A percentile compares a stretch with the other conserved stretches of the same genome.
Evolutionary conservation across 768 basidiomycete genomes (phyloP).

Genomic region (Boletus tomentosulus): DNA sequence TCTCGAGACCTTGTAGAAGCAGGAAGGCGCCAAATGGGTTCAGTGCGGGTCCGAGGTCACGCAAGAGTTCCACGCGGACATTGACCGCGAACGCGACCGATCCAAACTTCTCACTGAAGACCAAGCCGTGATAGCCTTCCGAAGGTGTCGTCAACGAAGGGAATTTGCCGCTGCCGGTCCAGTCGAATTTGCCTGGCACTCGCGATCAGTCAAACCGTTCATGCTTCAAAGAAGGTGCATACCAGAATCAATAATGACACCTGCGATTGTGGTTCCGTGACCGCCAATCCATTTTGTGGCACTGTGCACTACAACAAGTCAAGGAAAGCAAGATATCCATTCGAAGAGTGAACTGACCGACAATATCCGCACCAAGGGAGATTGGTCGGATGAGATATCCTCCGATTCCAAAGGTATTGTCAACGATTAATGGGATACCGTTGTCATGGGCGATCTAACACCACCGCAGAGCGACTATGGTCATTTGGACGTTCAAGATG

Average conservation of each 20-base stretch:
- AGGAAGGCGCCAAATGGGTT: slow-evolving; percentile 59
- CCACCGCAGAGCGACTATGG: background rate
- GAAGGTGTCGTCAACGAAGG: slow-evolving; percentile 52
- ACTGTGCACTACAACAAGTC: slow-evolving; percentile 39
- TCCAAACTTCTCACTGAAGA: slow-evolving; percentile 50
- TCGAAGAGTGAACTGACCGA: slow-evolving; percentile 29
- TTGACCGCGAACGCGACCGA: slow-evolving; percentile 48
- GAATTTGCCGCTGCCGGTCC: slow-evolving; percentile 49
- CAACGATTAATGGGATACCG: slow-evolving; percentile 59
- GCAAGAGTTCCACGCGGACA: slow-evolving; percentile 47
- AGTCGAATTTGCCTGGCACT: slow-evolving; percentile 51
- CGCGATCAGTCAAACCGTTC: background rate
- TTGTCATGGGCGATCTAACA: slow-evolving; percentile 54
- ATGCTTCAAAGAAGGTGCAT: slow-evolving; percentile 12
- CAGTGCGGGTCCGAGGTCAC: slow-evolving; percentile 50
- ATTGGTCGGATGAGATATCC: slow-evolving; percentile 55
- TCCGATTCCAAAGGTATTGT: slow-evolving; percentile 62
- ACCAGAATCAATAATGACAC: slow-evolving; percentile 61
- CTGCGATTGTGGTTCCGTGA: slow-evolving; percentile 64
- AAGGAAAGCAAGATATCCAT: background rate
- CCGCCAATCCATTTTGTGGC: slow-evolving; percentile 69
- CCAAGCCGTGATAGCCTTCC: slow-evolving; percentile 54
- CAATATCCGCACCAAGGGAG: slow-evolving; percentile 54
- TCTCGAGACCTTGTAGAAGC: slow-evolving; percentile 58
- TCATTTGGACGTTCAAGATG: background rate